Evolutionary conservation across 768 basidiomycete genomes (phyloP).

Genomic region (Collybia sordida): DNA sequence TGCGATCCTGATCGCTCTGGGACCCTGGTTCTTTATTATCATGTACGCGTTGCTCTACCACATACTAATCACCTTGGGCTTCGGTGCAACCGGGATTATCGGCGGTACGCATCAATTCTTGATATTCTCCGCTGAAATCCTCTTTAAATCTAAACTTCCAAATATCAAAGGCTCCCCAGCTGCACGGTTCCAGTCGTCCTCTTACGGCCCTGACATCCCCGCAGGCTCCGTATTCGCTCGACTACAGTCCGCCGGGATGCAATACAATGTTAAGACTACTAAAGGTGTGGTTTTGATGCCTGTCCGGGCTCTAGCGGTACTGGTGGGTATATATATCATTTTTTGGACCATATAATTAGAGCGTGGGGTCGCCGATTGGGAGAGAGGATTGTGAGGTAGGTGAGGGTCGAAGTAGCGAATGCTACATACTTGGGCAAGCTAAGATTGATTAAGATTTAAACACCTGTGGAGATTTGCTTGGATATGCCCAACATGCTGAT

Average conservation of each 20-base stretch:
- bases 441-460: no score
- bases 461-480: no score
- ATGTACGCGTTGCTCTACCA: neutral
- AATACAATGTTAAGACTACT: neutral
- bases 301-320: neutral
- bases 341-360: slow-evolving; percentile 9
- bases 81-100: no score
- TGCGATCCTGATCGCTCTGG: neutral
- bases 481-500: no score
- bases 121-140: neutral
- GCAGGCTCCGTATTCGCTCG: neutral
- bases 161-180: neutral
- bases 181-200: neutral
- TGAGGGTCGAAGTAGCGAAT: no score
- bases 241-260: neutral
- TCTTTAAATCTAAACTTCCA: no score
- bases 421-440: no score
- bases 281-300: neutral
- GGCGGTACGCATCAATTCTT: no score
- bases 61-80: no score
- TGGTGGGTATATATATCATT: neutral
- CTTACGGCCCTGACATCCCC: neutral
- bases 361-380: no score
- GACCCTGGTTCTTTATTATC: neutral
- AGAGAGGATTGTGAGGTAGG: no score